Percentiles rank a stretch among this genome's conserved stretches.
phyloP scores from a whole-genome alignment of 1,284 basidiomycete genomes.

The Ceraceosorus bombacis region DNA sequence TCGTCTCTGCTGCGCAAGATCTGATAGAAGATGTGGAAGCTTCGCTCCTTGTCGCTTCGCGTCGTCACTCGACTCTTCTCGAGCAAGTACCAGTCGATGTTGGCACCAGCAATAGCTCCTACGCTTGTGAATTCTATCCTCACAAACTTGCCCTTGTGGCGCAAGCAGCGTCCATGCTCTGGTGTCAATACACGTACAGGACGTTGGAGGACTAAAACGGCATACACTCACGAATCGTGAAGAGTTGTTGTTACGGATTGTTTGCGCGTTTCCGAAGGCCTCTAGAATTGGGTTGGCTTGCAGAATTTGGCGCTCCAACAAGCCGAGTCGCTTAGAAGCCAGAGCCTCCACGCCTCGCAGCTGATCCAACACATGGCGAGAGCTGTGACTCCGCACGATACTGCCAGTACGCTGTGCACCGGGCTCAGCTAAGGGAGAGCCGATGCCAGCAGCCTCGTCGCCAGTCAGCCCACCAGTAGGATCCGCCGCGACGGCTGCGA shows the following conservation, averaged over 20 bases:
- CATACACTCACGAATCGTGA: conserved; percentile 63
- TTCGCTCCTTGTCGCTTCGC: conserved; percentile 59
- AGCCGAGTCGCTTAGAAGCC: conserved; percentile 57
- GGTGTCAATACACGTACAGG: no score
- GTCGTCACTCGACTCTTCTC: conserved; percentile 83
- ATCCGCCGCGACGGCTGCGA: conserved; percentile 83
- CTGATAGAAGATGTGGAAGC: conserved; percentile 97
- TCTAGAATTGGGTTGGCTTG: conserved; percentile 98
- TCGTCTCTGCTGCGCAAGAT: conserved; percentile 50
- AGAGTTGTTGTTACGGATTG: conserved; percentile 97
- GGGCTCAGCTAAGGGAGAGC: conserved; percentile 15
- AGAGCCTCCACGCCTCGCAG: conserved; percentile 33
- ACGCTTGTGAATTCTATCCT: conserved; percentile 88
- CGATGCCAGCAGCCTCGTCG: conserved; percentile 1
- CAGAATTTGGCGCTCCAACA: conserved; percentile 90
- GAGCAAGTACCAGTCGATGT: conserved; percentile 97
- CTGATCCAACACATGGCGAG: conserved; percentile 35
- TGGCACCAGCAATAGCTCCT: conserved; percentile 93
- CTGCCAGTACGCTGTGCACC: conserved; percentile 13
- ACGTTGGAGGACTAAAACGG: no score
- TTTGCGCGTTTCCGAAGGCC: conserved; percentile 97
- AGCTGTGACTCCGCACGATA: conserved; percentile 22
- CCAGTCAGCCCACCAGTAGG: conserved; percentile 3
- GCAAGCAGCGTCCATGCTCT: background rate
- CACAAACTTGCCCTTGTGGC: conserved; percentile 69